These are phyloP conservation scores for Xylariales sp. DNA, from an alignment of 2,329 filamentous ascomycete genomes.

Conservation along the genomic window DNA sequence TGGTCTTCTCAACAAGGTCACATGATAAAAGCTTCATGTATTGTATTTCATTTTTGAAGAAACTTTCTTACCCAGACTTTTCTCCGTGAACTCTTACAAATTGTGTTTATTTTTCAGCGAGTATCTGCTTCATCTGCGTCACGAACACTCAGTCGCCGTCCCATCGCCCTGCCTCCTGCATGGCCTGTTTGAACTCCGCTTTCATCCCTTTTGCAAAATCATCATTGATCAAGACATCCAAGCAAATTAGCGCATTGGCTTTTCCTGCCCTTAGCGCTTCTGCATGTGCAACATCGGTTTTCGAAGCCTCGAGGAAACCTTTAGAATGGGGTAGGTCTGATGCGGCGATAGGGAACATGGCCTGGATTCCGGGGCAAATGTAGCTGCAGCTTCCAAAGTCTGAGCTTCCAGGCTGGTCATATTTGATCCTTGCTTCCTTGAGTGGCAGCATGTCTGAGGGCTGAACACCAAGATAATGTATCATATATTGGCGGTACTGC, in stretches of 20 bases:
- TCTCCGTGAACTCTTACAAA: too few relatives aligned
- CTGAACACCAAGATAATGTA: not conserved
- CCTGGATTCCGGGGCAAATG: conserved; percentile 3
- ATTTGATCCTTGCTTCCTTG: not conserved
- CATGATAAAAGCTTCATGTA: too few relatives aligned
- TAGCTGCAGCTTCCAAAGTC: conserved; percentile 3
- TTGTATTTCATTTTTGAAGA: too few relatives aligned
- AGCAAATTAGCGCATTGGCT: conserved; percentile 2
- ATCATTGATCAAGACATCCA: conserved; percentile 4
- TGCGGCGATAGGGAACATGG: conserved; percentile 1
- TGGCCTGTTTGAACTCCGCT: too few relatives aligned
- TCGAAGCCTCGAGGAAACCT: conserved; percentile 1
- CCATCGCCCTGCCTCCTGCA: too few relatives aligned
- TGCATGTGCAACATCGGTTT: not conserved
- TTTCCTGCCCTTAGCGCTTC: conserved; percentile 4
- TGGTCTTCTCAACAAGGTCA: too few relatives aligned
- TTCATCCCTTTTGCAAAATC: too few relatives aligned
- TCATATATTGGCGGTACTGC: conserved; percentile 5
- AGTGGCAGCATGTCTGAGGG: conserved; percentile 2
- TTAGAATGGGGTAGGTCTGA: conserved; percentile 3
- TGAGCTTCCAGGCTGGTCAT: conserved; percentile 1
- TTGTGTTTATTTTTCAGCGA: too few relatives aligned
- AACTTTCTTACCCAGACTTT: too few relatives aligned
- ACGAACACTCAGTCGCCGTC: too few relatives aligned
- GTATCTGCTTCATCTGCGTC: too few relatives aligned